These are phyloP conservation scores for Wickerhamia fluorescens DNA, from an alignment of 805 yeast genomes.

Conservation along the genomic window DNA sequence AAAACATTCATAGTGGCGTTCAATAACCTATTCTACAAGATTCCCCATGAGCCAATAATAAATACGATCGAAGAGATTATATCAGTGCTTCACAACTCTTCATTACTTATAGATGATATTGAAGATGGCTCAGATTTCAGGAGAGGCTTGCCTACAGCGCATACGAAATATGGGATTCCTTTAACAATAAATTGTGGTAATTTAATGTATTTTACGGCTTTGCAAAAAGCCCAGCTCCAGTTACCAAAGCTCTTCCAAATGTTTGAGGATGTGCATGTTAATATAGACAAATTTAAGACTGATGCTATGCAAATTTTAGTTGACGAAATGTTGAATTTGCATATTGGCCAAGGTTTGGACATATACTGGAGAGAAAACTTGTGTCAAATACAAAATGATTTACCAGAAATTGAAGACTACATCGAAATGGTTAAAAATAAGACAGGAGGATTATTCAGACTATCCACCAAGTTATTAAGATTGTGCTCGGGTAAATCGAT, in stretches of 20 bases:
- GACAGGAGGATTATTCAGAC: conserved; percentile 82
- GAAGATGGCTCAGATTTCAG: conserved; percentile 71
- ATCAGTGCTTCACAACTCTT: conserved; percentile 27
- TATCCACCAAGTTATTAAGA: conserved; percentile 63
- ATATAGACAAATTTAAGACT: conserved; percentile 15
- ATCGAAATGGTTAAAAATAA: conserved; percentile 74
- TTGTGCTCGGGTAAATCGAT: conserved; percentile 9
- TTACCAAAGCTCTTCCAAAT: conserved; percentile 8
- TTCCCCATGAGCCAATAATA: conserved; percentile 16
- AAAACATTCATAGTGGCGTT: conserved; percentile 25
- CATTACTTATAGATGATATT: conserved; percentile 65
- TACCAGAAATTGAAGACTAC: conserved; percentile 42
- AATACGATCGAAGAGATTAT: conserved; percentile 22
- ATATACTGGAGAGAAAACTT: conserved; percentile 74
- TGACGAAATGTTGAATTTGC: conserved; percentile 75
- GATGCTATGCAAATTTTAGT: conserved; percentile 39
- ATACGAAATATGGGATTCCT: conserved; percentile 68
- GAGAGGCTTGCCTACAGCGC: conserved; percentile 77
- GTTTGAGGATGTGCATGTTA: conserved; percentile 9
- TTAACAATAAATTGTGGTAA: conserved; percentile 79
- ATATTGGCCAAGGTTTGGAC: conserved; percentile 87
- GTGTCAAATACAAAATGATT: conserved; percentile 4
- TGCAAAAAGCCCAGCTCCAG: conserved; percentile 36
- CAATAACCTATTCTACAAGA: conserved; percentile 25
- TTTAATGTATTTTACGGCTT: conserved; percentile 70